phyloP scores from a whole-genome alignment of 208 protist genomes.

The Leishmania martiniquensis region DNA sequence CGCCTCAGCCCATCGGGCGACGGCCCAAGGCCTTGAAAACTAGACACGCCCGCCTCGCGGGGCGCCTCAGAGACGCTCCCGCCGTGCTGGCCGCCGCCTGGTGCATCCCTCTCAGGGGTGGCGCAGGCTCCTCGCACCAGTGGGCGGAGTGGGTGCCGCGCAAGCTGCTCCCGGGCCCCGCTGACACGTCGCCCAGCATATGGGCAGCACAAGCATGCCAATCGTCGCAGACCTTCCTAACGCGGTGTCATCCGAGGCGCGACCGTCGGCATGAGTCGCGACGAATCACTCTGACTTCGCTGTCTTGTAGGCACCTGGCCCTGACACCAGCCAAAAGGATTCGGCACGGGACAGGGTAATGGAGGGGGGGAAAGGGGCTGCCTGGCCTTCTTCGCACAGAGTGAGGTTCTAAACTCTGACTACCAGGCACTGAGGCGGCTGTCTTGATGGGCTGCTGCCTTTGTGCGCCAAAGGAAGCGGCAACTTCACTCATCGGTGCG shows the following conservation, averaged over 20 bases:
- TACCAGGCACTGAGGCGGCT: too few species aligned
- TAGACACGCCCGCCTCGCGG: background rate
- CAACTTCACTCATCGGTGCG: too few species aligned
- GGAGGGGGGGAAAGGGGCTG: too few species aligned
- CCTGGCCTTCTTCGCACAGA: too few species aligned
- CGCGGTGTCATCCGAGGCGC: background rate
- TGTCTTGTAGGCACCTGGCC: background rate
- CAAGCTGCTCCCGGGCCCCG: background rate
- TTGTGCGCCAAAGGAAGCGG: too few species aligned
- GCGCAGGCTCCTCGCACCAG: background rate
- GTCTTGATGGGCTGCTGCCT: too few species aligned
- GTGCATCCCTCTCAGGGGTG: background rate
- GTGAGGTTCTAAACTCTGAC: too few species aligned
- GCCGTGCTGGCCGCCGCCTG: background rate
- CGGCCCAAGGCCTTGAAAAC: background rate
- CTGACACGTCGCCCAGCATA: background rate
- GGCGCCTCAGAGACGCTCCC: background rate
- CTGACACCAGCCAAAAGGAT: background rate
- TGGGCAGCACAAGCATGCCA: background rate
- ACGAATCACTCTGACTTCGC: background rate
- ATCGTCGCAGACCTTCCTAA: background rate
- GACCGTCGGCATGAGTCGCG: background rate
- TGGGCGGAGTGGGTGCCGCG: background rate
- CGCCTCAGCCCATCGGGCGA: background rate
- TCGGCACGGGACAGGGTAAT: background rate